These are phyloP conservation scores for Tardiomyces digboiensis DNA, from an alignment of 1,139 yeast genomes.

Conservation along the genomic window DNA sequence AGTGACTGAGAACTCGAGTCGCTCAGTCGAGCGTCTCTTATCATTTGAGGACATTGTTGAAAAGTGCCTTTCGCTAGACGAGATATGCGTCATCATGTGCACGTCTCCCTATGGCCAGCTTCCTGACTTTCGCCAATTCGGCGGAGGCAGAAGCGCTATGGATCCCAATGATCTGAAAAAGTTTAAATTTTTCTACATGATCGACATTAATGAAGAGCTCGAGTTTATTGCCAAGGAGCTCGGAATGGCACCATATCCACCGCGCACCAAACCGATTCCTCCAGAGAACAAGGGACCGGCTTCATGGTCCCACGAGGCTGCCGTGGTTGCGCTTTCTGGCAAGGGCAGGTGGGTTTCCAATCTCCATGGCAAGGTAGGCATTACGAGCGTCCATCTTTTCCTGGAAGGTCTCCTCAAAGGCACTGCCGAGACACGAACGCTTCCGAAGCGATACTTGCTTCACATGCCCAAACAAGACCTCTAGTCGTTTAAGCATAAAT, in stretches of 20 bases:
- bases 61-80: constrained; percentile 10
- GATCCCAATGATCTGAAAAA: constrained; percentile 8
- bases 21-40: constrained; percentile 4
- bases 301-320: constrained; percentile 4
- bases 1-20: neutral
- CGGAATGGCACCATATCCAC: constrained; percentile 21
- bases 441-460: constrained; percentile 10
- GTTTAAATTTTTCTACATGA: constrained; percentile 11
- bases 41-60: constrained; percentile 7
- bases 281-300: constrained; percentile 1
- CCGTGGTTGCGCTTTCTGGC: constrained; percentile 3
- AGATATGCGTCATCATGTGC: constrained; percentile 8
- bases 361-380: constrained; percentile 2
- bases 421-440: constrained; percentile 1
- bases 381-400: constrained; percentile 2
- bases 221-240: constrained; percentile 10
- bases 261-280: constrained; percentile 12
- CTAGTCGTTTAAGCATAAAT: neutral
- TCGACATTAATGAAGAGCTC: constrained; percentile 11
- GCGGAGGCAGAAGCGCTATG: neutral
- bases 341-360: constrained; percentile 2
- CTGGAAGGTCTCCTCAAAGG: constrained; percentile 1
- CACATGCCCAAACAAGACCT: constrained; percentile 12
- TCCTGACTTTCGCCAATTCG: neutral
- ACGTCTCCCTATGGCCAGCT: constrained; percentile 2